Conservation (phyloP, 2,329 filamentous ascomycete genomes). For the Penicillium sp. region DNA sequence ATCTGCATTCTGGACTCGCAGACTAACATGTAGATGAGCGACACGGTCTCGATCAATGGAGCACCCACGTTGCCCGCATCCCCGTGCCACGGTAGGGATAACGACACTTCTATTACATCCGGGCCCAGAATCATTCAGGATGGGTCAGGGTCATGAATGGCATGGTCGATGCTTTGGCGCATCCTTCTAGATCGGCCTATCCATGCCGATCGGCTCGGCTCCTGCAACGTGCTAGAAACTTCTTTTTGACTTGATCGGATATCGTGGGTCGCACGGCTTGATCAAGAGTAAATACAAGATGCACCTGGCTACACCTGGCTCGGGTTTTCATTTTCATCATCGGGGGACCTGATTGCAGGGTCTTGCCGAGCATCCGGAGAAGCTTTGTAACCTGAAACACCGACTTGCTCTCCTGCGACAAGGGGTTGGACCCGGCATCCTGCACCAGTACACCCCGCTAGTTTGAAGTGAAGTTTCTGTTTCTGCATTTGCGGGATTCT, state of each 20-base stretch:
- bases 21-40: background rate
- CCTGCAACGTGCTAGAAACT: background rate
- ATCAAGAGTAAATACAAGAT: background rate
- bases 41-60: background rate
- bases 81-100: background rate
- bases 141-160: background rate
- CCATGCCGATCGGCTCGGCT: background rate
- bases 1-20: background rate
- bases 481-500: background rate
- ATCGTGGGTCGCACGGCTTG: background rate
- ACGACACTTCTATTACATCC: background rate
- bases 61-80: background rate
- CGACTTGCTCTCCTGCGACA: background rate
- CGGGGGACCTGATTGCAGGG: background rate
- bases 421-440: background rate
- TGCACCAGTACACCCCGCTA: background rate
- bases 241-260: background rate
- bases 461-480: background rate
- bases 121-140: background rate
- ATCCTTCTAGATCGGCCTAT: background rate
- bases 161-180: background rate
- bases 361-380: background rate
- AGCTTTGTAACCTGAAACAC: conserved; percentile 4
- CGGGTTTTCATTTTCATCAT: background rate
- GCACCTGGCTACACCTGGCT: too few relatives aligned